phyloP scores from a whole-genome alignment of 2,329 filamentous ascomycete genomes.

The Mycocentrospora acerina region DNA sequence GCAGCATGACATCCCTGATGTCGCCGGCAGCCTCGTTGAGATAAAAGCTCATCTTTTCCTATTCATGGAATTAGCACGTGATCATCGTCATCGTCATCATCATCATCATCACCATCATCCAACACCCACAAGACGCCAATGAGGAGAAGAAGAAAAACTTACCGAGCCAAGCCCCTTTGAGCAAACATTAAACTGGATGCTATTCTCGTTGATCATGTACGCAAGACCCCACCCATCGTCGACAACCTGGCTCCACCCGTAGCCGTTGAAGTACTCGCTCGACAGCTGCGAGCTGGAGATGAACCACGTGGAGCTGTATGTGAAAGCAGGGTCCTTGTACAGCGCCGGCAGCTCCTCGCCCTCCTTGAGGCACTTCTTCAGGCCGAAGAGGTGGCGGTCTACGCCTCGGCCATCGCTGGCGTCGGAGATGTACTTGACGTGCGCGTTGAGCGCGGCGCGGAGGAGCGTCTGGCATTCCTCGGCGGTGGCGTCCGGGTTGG shows the following conservation, averaged over 20 bases:
- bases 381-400: conserved; percentile 93
- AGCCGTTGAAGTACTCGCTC: conserved; percentile 97
- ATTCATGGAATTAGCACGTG: conserved; percentile 15
- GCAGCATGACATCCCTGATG: conserved; percentile 80
- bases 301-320: conserved; percentile 86
- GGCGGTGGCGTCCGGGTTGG: conserved; percentile 64
- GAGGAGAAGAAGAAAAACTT: conserved; percentile 17
- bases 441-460: conserved; percentile 76
- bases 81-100: too few species aligned
- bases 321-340: conserved; percentile 82
- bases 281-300: conserved; percentile 86
- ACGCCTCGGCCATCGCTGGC: conserved; percentile 92
- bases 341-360: conserved; percentile 80
- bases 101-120: too few species aligned
- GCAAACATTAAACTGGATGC: conserved; percentile 96
- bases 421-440: conserved; percentile 87
- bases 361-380: conserved; percentile 84
- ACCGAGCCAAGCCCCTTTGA: conserved; percentile 83
- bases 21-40: conserved; percentile 91
- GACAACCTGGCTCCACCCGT: conserved; percentile 97
- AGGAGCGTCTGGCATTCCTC: conserved; percentile 73
- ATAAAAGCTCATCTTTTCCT: conserved; percentile 90
- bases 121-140: too few species aligned
- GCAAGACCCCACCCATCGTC: conserved; percentile 96
- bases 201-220: conserved; percentile 99